Base-by-base conservation (phyloP, 1,139 yeast species). In the Candida sanyaensis region DNA sequence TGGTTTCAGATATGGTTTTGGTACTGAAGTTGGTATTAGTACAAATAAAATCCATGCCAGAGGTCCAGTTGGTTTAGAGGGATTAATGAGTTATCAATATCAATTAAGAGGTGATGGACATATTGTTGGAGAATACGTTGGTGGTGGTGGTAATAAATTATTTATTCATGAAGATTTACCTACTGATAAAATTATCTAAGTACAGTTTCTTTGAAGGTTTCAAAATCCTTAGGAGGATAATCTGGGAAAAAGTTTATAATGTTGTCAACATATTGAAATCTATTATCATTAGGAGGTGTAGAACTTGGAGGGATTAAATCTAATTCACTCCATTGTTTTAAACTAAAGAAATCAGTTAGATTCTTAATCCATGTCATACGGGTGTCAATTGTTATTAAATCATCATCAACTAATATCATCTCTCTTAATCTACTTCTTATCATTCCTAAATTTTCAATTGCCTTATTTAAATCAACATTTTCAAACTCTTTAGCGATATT, bases 11-110 rank as follows among this genome's bases (percentile, higher is more conserved):
- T 95, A 91, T 63, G 99, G 99, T 0, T 93, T 95, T 64, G 99
- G 99, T 46, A 87, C 99, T 7, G 99, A 95, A 67, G 99, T 95
- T 28, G 99, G 99, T 37, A 92, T 95, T 52, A 87, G 96, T 50
- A 95, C 99, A 42, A 91, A 92, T 63, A 93, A 93, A 66, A 90
- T 95, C 55, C 99, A 95, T 64, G 97, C 99, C 11, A 81, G 99
- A 60, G 99, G 99, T 1, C 99, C 99, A 10, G 98, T 95, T 33
- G 99, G 99, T 2, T 78, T 95, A 41, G 99, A 95, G 63, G 99
- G 99, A 1, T 77, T 95, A 56, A 96, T 91, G 68, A 88, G 96
- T 57, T 95, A 95, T 66, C 98, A 95, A 68, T 95, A 93, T 65
- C 96, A 90, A 64, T 73, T 93, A 55, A 81, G 87, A 66, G 99